Evolutionary conservation across 2,329 filamentous ascomycete species (phyloP).

Genomic region (Trichoderma sp.): DNA sequence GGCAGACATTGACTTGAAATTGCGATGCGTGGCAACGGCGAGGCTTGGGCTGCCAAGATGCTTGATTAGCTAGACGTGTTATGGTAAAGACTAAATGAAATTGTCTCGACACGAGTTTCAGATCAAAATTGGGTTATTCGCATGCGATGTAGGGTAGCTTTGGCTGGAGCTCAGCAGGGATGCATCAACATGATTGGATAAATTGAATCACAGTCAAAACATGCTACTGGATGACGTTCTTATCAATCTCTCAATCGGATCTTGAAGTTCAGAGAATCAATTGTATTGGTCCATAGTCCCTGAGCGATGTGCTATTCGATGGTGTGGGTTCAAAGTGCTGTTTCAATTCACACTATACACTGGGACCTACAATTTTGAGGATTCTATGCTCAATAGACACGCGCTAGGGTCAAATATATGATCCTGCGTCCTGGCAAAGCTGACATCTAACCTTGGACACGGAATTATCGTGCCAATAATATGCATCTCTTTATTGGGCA

Average conservation of each 20-base stretch:
- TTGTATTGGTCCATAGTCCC: background rate
- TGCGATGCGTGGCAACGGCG: background rate
- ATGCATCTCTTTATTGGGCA: background rate
- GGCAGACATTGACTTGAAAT: constrained; percentile 11
- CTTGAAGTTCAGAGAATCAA: background rate
- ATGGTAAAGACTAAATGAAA: background rate
- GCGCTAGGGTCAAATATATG: background rate
- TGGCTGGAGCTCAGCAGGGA: background rate
- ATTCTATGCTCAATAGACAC: background rate
- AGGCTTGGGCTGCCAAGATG: background rate
- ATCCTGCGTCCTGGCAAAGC: background rate
- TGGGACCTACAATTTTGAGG: background rate
- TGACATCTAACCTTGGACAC: background rate
- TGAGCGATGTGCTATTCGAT: background rate
- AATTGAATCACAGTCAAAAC: too few relatives aligned
- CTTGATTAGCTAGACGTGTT: background rate
- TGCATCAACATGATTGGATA: background rate
- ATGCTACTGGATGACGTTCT: background rate
- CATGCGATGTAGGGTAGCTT: background rate
- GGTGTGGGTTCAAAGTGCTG: background rate
- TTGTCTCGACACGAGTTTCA: constrained; percentile 3
- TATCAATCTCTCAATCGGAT: background rate
- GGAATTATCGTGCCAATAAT: background rate
- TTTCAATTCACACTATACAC: background rate
- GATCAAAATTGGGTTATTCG: background rate